Percentiles rank a stretch among this genome's conserved stretches.
phyloP scores from a whole-genome alignment of 495 filamentous ascomycete species.

The Amphirosellinia nigrospora region DNA sequence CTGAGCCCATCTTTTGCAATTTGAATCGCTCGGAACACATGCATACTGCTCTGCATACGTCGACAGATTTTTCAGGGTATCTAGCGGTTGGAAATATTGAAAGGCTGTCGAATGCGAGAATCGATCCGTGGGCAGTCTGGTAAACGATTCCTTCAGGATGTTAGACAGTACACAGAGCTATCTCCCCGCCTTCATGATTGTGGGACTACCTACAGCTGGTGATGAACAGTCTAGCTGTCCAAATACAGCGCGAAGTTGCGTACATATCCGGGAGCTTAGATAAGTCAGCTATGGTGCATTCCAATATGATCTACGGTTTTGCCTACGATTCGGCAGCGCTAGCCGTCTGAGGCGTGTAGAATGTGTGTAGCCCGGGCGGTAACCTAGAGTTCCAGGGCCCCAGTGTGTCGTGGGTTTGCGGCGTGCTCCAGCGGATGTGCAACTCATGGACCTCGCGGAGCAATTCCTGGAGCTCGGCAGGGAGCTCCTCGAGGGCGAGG shows the following conservation, averaged over 20 bases:
- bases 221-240: slow-evolving; percentile 60
- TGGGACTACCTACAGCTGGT: slow-evolving; percentile 35
- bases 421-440: slow-evolving; percentile 79
- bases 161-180: slow-evolving; percentile 22
- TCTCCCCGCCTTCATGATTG: background rate
- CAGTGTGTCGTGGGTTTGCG: slow-evolving; percentile 58
- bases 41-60: slow-evolving; percentile 62
- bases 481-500: slow-evolving; percentile 73
- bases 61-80: slow-evolving; percentile 61
- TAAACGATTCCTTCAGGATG: slow-evolving; percentile 67
- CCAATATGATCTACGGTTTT: background rate
- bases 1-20: slow-evolving; percentile 41
- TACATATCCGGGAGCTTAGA: slow-evolving; percentile 64
- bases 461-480: slow-evolving; percentile 66
- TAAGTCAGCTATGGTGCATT: slow-evolving; percentile 20
- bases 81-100: slow-evolving; percentile 72
- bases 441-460: slow-evolving; percentile 73
- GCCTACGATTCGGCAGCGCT: slow-evolving; percentile 28
- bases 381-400: slow-evolving; percentile 76
- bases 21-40: slow-evolving; percentile 53
- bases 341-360: slow-evolving; percentile 65
- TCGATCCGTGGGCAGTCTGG: slow-evolving; percentile 63
- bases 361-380: slow-evolving; percentile 82
- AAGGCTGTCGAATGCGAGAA: slow-evolving; percentile 69
- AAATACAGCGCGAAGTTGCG: slow-evolving; percentile 66